Evolutionary conservation across 179 eudicot species (phyloP), one percentile per base, ranked within the genome.

Genomic region (Drosera spatulata): DNA sequence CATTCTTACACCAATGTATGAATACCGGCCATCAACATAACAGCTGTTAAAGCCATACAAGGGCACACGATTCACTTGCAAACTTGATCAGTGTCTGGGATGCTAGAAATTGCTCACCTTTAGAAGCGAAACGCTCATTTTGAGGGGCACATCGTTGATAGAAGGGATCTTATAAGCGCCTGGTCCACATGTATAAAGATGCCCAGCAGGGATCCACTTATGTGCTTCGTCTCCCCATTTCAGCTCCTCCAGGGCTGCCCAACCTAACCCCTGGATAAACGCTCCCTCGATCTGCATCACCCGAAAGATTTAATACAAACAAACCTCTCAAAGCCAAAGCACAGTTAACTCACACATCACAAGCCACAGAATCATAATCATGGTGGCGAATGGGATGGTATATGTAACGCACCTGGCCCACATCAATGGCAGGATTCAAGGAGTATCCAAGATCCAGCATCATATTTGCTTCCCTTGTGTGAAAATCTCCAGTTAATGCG

Each of bases 151-250:
- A 53, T 94, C 99, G 62, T 90, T 87, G 44, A 94, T 61, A 13
- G 97, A 81, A 55, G 99, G 99, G 60, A 90, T 86, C 69, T 94
- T 94, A 68, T 94, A 94, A 63, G 56, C 85, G 52, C 97, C 99
- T 49, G 96, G 97, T 54, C 99, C 99, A 67, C 80, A 78, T 1
- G 99, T 94, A 58, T 75, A 90, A 64, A 94, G 75, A 69, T 61
- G 62, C 52, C 99, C 99, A 39, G 96, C 79, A 59, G 82, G 73
- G 50, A 94, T 69, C 99, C 99, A 94, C 75, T 80, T 83, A 66
- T 94, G 99, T 68, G 91, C 91, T 39, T 77, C 59, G 69, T 94
- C 99, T 33, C 99, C 99, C 99, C 99, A 90, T 75, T 94, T 94
- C 58, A 94, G 79, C 79, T 94, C 99, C 74, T 94, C 99, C 65